These are phyloP conservation scores for Alternaria sp. DNA, from an alignment of 2,329 filamentous ascomycete genomes.

Conservation along the genomic window DNA sequence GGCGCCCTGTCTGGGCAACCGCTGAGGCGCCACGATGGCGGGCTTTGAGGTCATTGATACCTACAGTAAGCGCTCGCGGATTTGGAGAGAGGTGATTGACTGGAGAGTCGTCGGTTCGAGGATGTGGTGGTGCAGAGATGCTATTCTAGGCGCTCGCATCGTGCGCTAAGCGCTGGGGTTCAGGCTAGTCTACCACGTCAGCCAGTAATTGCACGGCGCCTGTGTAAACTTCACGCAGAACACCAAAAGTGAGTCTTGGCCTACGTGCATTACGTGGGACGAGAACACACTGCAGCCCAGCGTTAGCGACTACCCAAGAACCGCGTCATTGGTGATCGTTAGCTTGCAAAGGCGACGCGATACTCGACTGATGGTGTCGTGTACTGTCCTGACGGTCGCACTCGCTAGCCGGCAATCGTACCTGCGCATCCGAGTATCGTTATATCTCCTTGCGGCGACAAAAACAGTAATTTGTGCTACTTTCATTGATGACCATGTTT, in stretches of 20 bases:
- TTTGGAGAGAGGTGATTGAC: conserved; percentile 30
- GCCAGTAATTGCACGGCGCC: conserved; percentile 32
- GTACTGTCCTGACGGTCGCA: neutral
- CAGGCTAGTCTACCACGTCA: conserved; percentile 29
- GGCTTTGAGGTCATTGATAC: conserved; percentile 37
- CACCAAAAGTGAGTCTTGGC: conserved; percentile 44
- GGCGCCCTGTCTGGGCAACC: conserved; percentile 43
- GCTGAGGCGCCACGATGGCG: conserved; percentile 46
- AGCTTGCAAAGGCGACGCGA: neutral
- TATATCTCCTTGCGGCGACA: neutral
- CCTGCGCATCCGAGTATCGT: neutral
- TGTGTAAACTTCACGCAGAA: conserved; percentile 32
- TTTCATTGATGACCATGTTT: neutral
- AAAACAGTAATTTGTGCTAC: neutral
- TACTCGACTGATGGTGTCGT: conserved; percentile 2
- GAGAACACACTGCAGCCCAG: conserved; percentile 23
- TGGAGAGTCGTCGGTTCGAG: conserved; percentile 31
- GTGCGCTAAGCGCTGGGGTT: conserved; percentile 43
- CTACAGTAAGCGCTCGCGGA: conserved; percentile 46
- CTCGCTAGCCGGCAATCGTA: neutral
- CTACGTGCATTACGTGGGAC: conserved; percentile 36
- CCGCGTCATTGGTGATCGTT: conserved; percentile 1
- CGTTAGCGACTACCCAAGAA: conserved; percentile 9
- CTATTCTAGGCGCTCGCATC: conserved; percentile 42
- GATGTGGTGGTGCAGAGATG: conserved; percentile 41